Evolutionary conservation across 805 yeast genomes (phyloP).

Genomic region (Candida nanaspora): DNA sequence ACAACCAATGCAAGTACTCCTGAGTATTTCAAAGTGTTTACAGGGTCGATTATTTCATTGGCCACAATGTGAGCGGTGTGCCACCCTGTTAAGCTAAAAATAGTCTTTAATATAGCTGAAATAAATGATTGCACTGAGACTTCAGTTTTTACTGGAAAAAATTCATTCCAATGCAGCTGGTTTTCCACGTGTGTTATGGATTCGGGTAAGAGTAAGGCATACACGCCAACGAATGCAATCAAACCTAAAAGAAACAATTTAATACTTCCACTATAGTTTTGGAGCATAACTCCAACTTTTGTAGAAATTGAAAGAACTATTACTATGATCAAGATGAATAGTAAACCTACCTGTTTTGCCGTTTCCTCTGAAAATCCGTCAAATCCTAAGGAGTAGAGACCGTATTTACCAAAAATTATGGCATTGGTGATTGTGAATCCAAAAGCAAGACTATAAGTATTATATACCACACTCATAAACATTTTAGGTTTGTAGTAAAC

Average conservation of each 20-base stretch:
- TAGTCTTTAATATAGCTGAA: conserved; percentile 43
- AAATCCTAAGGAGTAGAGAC: conserved; percentile 36
- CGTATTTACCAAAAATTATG: conserved; percentile 49
- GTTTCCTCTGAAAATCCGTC: conserved; percentile 29
- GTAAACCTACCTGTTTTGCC: conserved; percentile 36
- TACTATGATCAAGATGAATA: conserved; percentile 28
- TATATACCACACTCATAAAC: conserved; percentile 40
- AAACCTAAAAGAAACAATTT: conserved; percentile 48
- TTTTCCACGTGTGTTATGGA: conserved; percentile 36
- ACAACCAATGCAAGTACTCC: conserved; percentile 42
- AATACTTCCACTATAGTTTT: conserved; percentile 55
- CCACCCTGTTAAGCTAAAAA: conserved; percentile 51
- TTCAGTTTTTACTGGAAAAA: conserved; percentile 19
- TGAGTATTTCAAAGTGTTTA: conserved; percentile 42
- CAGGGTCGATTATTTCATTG: conserved; percentile 48
- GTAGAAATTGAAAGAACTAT: conserved; percentile 53
- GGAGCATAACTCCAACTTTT: conserved; percentile 50
- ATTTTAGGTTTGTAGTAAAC: conserved; percentile 55
- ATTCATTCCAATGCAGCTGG: conserved; percentile 27
- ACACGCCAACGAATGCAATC: conserved; percentile 52
- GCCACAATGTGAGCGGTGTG: conserved; percentile 45
- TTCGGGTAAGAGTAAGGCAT: conserved; percentile 44
- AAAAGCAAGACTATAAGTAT: conserved; percentile 38
- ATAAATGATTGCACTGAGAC: conserved; percentile 37
- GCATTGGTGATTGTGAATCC: conserved; percentile 47